Evolutionary conservation across 306 rosid genomes (phyloP), one percentile per base, ranked within the genome.

Genomic region (Quercus dentata): DNA sequence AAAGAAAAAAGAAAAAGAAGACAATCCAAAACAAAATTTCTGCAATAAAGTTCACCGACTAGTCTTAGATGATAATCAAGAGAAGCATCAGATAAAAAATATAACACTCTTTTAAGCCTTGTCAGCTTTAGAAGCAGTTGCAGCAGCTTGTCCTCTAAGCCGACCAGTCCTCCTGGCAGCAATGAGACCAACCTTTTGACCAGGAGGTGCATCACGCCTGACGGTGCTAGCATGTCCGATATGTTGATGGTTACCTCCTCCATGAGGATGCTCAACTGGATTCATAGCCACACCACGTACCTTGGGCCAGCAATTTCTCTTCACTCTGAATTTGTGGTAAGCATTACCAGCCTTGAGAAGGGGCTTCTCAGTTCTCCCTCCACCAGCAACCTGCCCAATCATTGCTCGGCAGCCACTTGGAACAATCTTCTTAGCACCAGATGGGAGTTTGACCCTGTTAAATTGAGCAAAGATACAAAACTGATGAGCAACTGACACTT

Each of bases 241-340:
- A 8, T 85, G 88, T 18, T 85, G 88, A 74, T 85, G 88, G 62
- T 82, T 82, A 79, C 89, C 89, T 76, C 89, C 89, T 76, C 89
- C 82, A 13, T 85, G 89, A 69, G 89, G 89, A 85, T 85, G 89
- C 86, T 85, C 88, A 75, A 85, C 88, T 2, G 88, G 88, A 23
- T 85, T 85, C 88, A 85, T 85, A 15, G 86, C 88, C 71, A 85
- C 88, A 82, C 89, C 89, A 79, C 86, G 86, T 0, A 85, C 89
- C 88, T 85, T 85, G 1, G 86, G 86, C 86, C 88, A 85, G 82
- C 88, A 85, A n/a, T 85, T 82, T 7, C 88, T 82, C 88, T 85
- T 85, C 69, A 85, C 88, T n/a, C 81, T 85, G 33, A 85, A 85
- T 71, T 85, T 85, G 83, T 85, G 88, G 75, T 85, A 82, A 14